phyloP scores from a whole-genome alignment of 768 basidiomycete species.

The Lactarius hengduanensis region DNA sequence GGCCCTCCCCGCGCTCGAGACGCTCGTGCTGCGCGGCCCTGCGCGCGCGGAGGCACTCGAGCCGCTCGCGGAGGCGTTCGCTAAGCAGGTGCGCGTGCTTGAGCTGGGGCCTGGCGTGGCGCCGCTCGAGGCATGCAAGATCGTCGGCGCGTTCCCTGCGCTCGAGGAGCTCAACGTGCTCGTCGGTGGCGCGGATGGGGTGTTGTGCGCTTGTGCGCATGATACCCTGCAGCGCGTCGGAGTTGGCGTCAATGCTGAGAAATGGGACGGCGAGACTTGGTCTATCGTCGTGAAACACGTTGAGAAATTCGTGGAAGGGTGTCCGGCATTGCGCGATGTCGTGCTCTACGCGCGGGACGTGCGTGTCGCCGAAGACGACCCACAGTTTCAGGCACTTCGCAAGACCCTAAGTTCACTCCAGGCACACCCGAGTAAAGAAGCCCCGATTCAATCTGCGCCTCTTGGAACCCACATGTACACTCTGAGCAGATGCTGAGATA shows the following conservation, averaged over 20 bases:
- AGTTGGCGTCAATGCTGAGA: slow-evolving; percentile 3
- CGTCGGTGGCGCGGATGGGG: neutral
- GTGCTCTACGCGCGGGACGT: slow-evolving; percentile 8
- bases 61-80: slow-evolving; percentile 17
- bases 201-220: slow-evolving; percentile 3
- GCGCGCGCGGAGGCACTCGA: slow-evolving; percentile 8
- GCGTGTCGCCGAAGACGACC: neutral
- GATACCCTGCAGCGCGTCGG: slow-evolving; percentile 16
- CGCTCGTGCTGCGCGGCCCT: slow-evolving; percentile 9
- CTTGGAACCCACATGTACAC: neutral
- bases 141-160: slow-evolving; percentile 17
- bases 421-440: neutral
- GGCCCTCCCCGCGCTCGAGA: slow-evolving; percentile 22
- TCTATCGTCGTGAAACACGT: neutral
- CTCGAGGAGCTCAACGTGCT: slow-evolving; percentile 23
- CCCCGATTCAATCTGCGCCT: neutral
- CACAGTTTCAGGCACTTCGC: slow-evolving; percentile 1
- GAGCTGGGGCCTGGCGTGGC: slow-evolving; percentile 12
- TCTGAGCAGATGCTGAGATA: neutral
- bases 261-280: slow-evolving; percentile 13
- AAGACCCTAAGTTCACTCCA: neutral
- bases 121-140: neutral
- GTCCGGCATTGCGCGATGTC: slow-evolving; percentile 9
- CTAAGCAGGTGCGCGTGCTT: slow-evolving; percentile 6
- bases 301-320: slow-evolving; percentile 2